phyloP scores from a whole-genome alignment of 2,329 filamentous ascomycete species.

The Pseudocercospora musae region DNA sequence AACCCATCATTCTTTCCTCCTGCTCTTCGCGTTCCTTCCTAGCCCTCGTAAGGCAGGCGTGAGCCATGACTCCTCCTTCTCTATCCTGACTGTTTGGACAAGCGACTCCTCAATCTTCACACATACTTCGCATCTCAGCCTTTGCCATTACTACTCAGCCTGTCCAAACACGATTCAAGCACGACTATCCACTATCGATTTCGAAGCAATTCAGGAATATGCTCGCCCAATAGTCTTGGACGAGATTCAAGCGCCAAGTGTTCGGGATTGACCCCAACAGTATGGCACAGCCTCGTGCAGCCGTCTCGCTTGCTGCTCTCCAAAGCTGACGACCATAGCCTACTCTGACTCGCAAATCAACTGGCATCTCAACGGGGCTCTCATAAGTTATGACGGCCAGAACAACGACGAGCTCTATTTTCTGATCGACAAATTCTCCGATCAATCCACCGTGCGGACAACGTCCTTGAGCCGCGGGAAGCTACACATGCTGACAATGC shows the following conservation, averaged over 20 bases:
- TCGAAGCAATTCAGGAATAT: neutral
- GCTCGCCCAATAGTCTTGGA: neutral
- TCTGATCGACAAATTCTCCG: too few relatives aligned
- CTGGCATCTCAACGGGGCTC: too few relatives aligned
- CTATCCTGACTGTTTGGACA: neutral
- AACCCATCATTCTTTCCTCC: neutral
- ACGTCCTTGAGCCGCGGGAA: neutral
- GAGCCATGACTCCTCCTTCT: neutral
- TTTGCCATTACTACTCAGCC: neutral
- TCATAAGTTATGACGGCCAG: too few relatives aligned
- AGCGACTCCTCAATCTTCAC: neutral
- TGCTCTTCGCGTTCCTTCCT: neutral
- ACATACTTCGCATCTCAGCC: neutral
- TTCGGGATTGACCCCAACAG: too few relatives aligned
- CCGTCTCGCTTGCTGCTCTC: too few relatives aligned
- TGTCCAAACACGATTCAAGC: neutral
- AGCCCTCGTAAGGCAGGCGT: neutral
- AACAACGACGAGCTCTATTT: too few relatives aligned
- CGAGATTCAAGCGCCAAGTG: too few relatives aligned
- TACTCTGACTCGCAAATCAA: too few relatives aligned
- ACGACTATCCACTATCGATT: neutral
- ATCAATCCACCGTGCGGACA: neutral
- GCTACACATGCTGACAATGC: neutral
- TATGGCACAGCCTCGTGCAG: too few relatives aligned
- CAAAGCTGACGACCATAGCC: too few relatives aligned